Evolutionary conservation across 2,329 filamentous ascomycete genomes (phyloP), one percentile per base, ranked within the genome.

Genomic region (Arthrobotrys iridis): DNA sequence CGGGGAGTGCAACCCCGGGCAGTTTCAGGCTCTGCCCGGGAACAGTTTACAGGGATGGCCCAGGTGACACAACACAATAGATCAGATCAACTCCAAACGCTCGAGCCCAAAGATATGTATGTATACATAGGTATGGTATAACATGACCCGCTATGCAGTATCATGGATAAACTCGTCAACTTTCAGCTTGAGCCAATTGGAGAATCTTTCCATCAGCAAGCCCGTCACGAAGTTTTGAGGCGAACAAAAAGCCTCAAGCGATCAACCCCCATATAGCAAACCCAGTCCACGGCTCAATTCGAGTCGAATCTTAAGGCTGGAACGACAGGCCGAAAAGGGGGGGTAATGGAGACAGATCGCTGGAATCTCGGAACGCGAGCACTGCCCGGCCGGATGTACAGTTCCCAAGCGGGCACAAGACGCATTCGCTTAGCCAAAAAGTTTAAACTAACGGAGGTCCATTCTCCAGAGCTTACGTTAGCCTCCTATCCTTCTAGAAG

Each of bases 341-440:
- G 37, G 28, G 52, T 33, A 52, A 10, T 26, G 30, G 26, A 55
- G 48, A 60, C 55, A 59, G 55, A 60, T 70, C 45, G 43, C 57
- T 70, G 45, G 65, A 70, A 62, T 60, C 57, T 60, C 65, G 65
- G 35, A 59, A 59, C 40, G 40, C 45, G 55, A 55, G 26, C 62
- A 40, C 30, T 66, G 48, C 62, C 48, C 55, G 52, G 55, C 45
- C 65, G 55, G 57, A 70, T 70, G 55, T 55, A 55, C 28, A 67
- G 33, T 28, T 59, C 33, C 33, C 33, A 43, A 60, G 65, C 57
- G 63, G 68, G 60, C 43, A 74, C 52, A 63, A 74, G 55, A 67
- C 45, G 57, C 63, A 67, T 74, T 74, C 66, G 62, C 70, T 74
- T 74, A 66, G 46, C 70, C 20, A 15, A 67, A 66, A 64, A 62